These are phyloP conservation scores for Penicillium occitanis DNA, from an alignment of 2,329 filamentous ascomycete genomes.

Conservation along the genomic window DNA sequence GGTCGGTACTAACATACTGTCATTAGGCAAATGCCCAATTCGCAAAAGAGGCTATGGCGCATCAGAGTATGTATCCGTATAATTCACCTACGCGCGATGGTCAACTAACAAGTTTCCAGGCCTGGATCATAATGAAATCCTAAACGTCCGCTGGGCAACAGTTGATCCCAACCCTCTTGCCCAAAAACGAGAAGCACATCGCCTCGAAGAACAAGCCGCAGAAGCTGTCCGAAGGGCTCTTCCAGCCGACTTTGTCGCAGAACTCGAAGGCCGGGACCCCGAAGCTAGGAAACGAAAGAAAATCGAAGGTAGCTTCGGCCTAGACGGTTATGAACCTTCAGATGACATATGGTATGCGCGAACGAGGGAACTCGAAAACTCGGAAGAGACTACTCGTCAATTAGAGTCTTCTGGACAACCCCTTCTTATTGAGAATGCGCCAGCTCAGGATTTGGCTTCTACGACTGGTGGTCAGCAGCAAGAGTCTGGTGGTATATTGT, in stretches of 20 bases:
- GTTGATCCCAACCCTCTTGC: conserved; percentile 94
- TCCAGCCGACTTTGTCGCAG: conserved; percentile 85
- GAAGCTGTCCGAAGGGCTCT: conserved; percentile 87
- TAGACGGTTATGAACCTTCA: conserved; percentile 89
- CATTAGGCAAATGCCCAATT: conserved; percentile 73
- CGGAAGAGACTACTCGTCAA: conserved; percentile 51
- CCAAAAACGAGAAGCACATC: conserved; percentile 82
- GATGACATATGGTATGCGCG: conserved; percentile 91
- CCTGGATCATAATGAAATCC: conserved; percentile 84
- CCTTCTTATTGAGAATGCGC: conserved; percentile 48
- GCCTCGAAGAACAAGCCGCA: conserved; percentile 93
- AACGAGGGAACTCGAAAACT: conserved; percentile 67
- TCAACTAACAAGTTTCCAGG: conserved; percentile 29
- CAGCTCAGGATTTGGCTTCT: conserved; percentile 33
- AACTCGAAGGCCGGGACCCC: conserved; percentile 88
- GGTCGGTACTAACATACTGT: neutral
- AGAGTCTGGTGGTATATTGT: conserved; percentile 72
- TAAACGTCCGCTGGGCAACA: conserved; percentile 97
- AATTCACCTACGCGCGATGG: neutral
- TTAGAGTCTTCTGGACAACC: conserved; percentile 50
- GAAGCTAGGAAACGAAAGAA: conserved; percentile 85
- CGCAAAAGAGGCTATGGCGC: conserved; percentile 92
- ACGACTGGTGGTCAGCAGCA: conserved; percentile 33
- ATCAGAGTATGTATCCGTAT: conserved; percentile 58
- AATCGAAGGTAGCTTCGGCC: conserved; percentile 82